Evolutionary conservation across 805 yeast genomes (phyloP).

Genomic region (Metschnikowia kunwiensis): DNA sequence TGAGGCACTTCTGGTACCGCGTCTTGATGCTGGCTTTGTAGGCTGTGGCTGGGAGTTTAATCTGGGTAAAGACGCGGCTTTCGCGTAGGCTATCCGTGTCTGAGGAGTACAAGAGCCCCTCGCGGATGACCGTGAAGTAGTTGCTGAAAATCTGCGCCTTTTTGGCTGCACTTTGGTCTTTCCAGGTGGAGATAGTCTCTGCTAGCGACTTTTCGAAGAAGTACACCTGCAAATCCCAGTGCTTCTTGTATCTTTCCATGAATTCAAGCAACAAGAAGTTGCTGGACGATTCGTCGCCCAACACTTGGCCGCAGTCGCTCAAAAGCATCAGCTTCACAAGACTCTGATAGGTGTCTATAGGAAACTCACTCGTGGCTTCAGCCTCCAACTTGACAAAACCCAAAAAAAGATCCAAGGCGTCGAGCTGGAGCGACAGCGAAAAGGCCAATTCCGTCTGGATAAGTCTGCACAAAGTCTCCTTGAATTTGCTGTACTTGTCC

Average conservation of each 20-base stretch:
- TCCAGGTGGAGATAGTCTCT: constrained; percentile 10
- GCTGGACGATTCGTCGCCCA: constrained; percentile 47
- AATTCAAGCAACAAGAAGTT: constrained; percentile 55
- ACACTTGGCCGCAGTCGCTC: constrained; percentile 34
- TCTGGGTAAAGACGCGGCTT: constrained; percentile 27
- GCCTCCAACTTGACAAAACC: constrained; percentile 58
- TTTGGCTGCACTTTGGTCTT: not conserved
- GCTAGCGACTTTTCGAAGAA: constrained; percentile 48
- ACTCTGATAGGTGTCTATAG: constrained; percentile 49
- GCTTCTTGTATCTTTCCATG: constrained; percentile 47
- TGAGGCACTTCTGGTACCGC: constrained; percentile 69
- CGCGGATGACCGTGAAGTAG: constrained; percentile 37
- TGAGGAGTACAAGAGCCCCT: constrained; percentile 21
- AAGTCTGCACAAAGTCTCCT: constrained; percentile 40
- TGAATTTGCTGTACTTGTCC: constrained; percentile 54
- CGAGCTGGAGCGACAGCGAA: constrained; percentile 51
- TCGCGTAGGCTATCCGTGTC: constrained; percentile 32
- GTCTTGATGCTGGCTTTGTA: constrained; percentile 50
- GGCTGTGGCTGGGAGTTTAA: constrained; percentile 36
- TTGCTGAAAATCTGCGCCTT: constrained; percentile 33
- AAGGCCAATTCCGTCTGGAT: constrained; percentile 40
- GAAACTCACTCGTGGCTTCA: constrained; percentile 53
- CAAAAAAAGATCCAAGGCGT: constrained; percentile 51
- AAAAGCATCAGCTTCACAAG: constrained; percentile 33
- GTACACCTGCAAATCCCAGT: constrained; percentile 78